Conservation (phyloP, 2,329 filamentous ascomycete genomes). For the Didymella glomerata region DNA sequence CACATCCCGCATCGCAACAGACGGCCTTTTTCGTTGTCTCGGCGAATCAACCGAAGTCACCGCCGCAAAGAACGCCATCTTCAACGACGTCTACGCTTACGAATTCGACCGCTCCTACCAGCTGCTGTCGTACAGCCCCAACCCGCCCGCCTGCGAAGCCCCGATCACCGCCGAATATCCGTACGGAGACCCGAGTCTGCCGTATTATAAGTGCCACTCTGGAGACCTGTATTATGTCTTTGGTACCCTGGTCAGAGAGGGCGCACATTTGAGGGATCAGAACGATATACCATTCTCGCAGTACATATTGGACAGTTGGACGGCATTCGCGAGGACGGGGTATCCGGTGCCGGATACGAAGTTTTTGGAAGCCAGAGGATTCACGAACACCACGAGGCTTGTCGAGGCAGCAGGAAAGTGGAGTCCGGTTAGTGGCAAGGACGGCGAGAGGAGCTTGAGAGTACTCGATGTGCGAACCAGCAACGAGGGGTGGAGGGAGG, state of each 20-base stretch:
- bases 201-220: conserved; percentile 42
- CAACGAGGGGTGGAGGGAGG: conserved; percentile 35
- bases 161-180: conserved; percentile 36
- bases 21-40: conserved; percentile 45
- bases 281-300: conserved; percentile 45
- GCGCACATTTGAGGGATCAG: conserved; percentile 39
- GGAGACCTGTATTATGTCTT: conserved; percentile 47
- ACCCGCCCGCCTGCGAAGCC: conserved; percentile 48
- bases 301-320: conserved; percentile 45
- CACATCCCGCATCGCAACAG: conserved; percentile 42
- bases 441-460: conserved; percentile 22
- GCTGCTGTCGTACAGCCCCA: conserved; percentile 38
- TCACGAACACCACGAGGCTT: conserved; percentile 4
- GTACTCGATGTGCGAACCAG: conserved; percentile 37
- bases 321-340: conserved; percentile 42
- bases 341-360: conserved; percentile 34
- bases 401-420: neutral
- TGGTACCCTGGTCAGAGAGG: conserved; percentile 48
- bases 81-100: conserved; percentile 39
- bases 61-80: conserved; percentile 34
- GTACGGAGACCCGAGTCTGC: conserved; percentile 34
- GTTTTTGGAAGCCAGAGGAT: conserved; percentile 39
- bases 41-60: conserved; percentile 40
- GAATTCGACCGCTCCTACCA: conserved; percentile 47
- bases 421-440: neutral